Evolutionary conservation across 768 basidiomycete genomes (phyloP), one percentile per base, ranked within the genome.

Genomic region (Pleurotus tuber-regium): DNA sequence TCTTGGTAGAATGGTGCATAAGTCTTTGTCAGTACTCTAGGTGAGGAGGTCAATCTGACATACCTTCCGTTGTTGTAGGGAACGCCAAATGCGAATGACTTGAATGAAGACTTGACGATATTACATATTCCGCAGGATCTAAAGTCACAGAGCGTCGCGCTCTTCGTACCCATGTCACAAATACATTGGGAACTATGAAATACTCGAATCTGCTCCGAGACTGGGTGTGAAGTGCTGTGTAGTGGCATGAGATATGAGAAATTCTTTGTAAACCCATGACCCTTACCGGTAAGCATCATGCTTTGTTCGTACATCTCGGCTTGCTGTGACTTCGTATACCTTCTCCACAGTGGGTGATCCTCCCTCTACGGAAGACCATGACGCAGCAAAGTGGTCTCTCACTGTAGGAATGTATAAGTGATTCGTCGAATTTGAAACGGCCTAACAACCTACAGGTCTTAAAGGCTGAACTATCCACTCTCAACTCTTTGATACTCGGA

Each of bases 151-250:
- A 83, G 60, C 1, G 61, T 59, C 3, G 72, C 61, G 26, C 75
- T 75, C 53, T 80, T 81, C 12, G 72, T 72, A 6, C 84, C 84
- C 54, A 87, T 66, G 61, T 87, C 82, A 67, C 84, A 87, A 35
- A 87, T 82, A 58, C 83, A 85, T 54, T 84, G 83, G 2, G 81
- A 72, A 51, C 80, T 76, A 54, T 86, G 80, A 59, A 83, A 86
- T 31, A 78, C 82, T 57, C 79, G 75, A 47, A 84, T 70, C 58
- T 81, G 72, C 55, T 61, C 46, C 12, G 42, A 46, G 14, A 64
- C 24, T 9, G 28, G 44, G 16, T 24, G 47, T 56, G 38, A 57
- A 25, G 42, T 46, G 19, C 21, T 42, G 25, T 4, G 47, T n/a
- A n/a, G n/a, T n/a, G n/a, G n/a, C n/a, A n/a, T n/a, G n/a, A n/a